Conservation (phyloP, 495 filamentous ascomycete species). For the Podospora didyma region DNA sequence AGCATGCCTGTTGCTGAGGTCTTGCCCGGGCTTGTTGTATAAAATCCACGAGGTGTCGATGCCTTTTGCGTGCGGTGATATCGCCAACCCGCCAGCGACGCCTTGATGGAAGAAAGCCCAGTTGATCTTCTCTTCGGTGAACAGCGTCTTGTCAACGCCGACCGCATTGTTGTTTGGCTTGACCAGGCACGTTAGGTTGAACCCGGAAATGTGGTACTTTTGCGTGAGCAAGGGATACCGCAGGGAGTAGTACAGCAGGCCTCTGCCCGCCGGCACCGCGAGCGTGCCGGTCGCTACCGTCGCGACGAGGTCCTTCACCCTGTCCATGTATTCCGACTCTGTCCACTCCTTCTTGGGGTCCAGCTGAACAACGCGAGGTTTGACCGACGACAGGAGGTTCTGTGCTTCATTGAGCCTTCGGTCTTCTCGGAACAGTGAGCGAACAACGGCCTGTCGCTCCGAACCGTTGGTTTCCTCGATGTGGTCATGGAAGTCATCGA, state of each 20-base stretch:
- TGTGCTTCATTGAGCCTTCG: conserved; percentile 79
- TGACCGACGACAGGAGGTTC: conserved; percentile 71
- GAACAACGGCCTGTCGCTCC: conserved; percentile 75
- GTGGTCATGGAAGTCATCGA: conserved; percentile 35
- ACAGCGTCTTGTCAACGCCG: conserved; percentile 74
- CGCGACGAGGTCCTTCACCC: conserved; percentile 85
- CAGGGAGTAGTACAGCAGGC: conserved; percentile 77
- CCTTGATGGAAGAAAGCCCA: conserved; percentile 99
- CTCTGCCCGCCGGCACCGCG: conserved; percentile 79
- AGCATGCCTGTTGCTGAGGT: conserved; percentile 89
- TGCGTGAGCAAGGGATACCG: conserved; percentile 84
- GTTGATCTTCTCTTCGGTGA: conserved; percentile 90
- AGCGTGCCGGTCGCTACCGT: conserved; percentile 81
- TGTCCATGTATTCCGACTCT: conserved; percentile 82
- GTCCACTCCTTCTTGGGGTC: conserved; percentile 72
- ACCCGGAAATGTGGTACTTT: conserved; percentile 79
- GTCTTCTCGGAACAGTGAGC: conserved; percentile 86
- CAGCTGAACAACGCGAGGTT: conserved; percentile 70
- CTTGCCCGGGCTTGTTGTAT: conserved; percentile 86
- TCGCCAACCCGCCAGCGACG: conserved; percentile 82
- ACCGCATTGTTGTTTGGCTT: conserved; percentile 87
- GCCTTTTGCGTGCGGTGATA: conserved; percentile 82
- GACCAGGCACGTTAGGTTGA: conserved; percentile 83
- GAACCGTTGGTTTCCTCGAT: conserved; percentile 54
- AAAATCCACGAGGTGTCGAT: conserved; percentile 98